Evolutionary conservation across 495 filamentous ascomycete species (phyloP).

Genomic region (Jackrogersella minutella): DNA sequence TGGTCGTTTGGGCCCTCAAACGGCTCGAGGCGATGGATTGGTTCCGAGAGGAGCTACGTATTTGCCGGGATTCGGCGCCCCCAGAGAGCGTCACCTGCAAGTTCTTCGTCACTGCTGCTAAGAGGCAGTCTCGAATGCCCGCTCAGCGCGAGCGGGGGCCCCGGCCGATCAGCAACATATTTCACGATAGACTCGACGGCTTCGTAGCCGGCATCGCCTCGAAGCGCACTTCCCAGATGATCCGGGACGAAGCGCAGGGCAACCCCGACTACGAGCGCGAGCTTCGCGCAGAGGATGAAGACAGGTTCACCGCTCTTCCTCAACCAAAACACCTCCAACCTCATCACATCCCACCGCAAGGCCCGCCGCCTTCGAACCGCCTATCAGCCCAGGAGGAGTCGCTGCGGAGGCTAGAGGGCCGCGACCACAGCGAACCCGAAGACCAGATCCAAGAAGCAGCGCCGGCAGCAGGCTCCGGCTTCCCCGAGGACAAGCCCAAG

Average conservation of each 20-base stretch:
- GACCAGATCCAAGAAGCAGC: conserved; percentile 23
- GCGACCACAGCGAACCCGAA: conserved; percentile 40
- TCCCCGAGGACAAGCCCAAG: conserved; percentile 47
- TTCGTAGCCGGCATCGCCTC: conserved; percentile 81
- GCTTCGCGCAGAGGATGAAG: conserved; percentile 84
- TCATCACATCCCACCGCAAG: conserved; percentile 55
- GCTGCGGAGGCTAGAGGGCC: conserved; percentile 55
- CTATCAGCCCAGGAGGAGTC: conserved; percentile 51
- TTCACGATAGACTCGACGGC: conserved; percentile 85
- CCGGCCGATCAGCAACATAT: conserved; percentile 69
- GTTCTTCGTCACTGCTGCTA: conserved; percentile 86
- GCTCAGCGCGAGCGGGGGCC: conserved; percentile 58
- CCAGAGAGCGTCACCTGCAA: conserved; percentile 87
- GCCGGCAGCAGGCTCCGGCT: conserved; percentile 24
- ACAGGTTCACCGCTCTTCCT: conserved; percentile 83
- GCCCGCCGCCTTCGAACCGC: conserved; percentile 50
- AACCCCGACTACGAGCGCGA: conserved; percentile 79
- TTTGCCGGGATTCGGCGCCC: conserved; percentile 85
- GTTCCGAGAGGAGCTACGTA: conserved; percentile 94
- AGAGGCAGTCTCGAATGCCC: conserved; percentile 55
- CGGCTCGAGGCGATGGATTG: conserved; percentile 93
- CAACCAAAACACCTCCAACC: conserved; percentile 64
- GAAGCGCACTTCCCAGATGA: conserved; percentile 82
- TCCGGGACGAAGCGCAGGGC: conserved; percentile 81
- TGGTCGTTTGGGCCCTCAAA: conserved; percentile 91